Percentiles rank a stretch among this genome's conserved stretches.
Conservation (phyloP, 2,329 filamentous ascomycete genomes). For the Myriosclerotinia duriaeana region DNA sequence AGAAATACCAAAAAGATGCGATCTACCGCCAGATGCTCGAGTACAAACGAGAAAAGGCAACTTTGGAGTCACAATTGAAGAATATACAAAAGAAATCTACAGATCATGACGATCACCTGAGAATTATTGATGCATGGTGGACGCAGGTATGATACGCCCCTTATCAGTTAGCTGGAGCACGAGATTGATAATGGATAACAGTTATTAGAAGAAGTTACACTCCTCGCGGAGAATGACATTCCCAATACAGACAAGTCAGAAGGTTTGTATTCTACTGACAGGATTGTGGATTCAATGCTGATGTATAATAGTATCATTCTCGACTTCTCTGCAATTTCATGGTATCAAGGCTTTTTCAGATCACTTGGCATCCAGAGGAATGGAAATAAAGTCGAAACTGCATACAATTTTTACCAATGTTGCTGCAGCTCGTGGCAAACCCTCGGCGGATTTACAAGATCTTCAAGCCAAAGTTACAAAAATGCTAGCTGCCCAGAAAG, state of each 20-base stretch:
- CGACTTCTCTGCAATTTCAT: conserved; percentile 61
- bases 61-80: conserved; percentile 76
- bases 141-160: conserved; percentile 66
- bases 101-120: conserved; percentile 89
- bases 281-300: conserved; percentile 21
- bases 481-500: conserved; percentile 79
- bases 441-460: conserved; percentile 67
- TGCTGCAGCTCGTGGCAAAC: conserved; percentile 51
- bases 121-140: conserved; percentile 91
- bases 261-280: conserved; percentile 5
- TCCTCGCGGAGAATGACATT: conserved; percentile 54
- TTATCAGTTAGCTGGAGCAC: conserved; percentile 6
- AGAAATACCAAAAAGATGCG: conserved; percentile 94
- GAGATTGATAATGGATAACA: conserved; percentile 40
- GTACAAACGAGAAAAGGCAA: conserved; percentile 86
- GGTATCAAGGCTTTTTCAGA: conserved; percentile 72
- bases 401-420: conserved; percentile 64
- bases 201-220: conserved; percentile 63
- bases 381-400: conserved; percentile 72
- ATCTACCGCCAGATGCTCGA: conserved; percentile 98
- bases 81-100: conserved; percentile 75
- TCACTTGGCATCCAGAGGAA: conserved; percentile 74
- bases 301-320: conserved; percentile 51
- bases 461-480: conserved; percentile 74
- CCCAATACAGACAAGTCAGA: conserved; percentile 43